Evolutionary conservation across 2,329 filamentous ascomycete species (phyloP).

Genomic region (Penicillium glabrum): DNA sequence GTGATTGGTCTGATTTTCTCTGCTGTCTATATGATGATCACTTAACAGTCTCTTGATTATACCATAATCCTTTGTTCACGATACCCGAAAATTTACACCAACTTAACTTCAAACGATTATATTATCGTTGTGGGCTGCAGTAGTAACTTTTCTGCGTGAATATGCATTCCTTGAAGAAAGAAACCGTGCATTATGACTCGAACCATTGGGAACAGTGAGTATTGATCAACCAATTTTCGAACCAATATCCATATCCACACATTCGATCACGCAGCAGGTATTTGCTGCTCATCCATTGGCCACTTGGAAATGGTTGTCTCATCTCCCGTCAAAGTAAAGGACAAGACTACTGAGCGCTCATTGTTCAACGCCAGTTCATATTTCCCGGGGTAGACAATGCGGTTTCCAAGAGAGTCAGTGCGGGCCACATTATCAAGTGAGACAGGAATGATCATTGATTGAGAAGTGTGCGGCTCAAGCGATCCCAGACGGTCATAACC

Average conservation of each 20-base stretch:
- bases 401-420: conserved; percentile 38
- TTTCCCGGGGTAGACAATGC: conserved; percentile 42
- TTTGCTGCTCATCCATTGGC: conserved; percentile 29
- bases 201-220: too few species aligned
- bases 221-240: neutral
- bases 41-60: neutral
- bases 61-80: too few species aligned
- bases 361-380: conserved; percentile 44
- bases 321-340: conserved; percentile 35
- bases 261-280: conserved; percentile 12
- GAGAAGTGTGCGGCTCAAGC: conserved; percentile 23
- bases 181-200: neutral
- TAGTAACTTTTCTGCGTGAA: neutral
- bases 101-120: neutral
- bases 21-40: conserved; percentile 13
- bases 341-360: conserved; percentile 35
- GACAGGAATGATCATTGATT: conserved; percentile 35
- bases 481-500: conserved; percentile 37
- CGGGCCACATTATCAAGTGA: conserved; percentile 40
- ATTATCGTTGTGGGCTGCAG: neutral
- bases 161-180: neutral
- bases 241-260: neutral
- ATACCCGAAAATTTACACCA: neutral
- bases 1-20: conserved; percentile 12
- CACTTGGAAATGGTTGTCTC: conserved; percentile 34